These are phyloP conservation scores for Psilocybe sp. DNA, from an alignment of 768 basidiomycete genomes.

Conservation along the genomic window DNA sequence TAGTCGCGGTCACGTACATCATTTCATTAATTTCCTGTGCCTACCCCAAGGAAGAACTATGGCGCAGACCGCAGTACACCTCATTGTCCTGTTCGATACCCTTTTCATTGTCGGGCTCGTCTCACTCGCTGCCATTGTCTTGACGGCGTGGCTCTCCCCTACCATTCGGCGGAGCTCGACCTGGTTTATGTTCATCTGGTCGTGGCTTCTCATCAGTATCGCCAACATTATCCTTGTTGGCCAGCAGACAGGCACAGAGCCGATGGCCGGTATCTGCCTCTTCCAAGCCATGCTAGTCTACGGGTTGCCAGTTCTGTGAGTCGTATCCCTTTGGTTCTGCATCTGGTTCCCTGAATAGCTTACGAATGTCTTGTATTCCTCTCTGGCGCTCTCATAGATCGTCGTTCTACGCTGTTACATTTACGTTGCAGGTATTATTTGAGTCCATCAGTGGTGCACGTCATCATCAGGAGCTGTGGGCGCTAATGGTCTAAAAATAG, in stretches of 20 bases:
- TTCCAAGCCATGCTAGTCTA: conserved; percentile 13
- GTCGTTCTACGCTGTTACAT: conserved; percentile 5
- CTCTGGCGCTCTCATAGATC: conserved; percentile 2
- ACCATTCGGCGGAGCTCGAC: conserved; percentile 6
- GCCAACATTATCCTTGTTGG: conserved; percentile 9
- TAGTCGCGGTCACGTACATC: no score
- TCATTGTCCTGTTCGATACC: conserved; percentile 10
- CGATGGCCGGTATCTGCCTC: conserved; percentile 6
- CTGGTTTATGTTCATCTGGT: conserved; percentile 10
- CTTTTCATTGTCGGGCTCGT: conserved; percentile 11
- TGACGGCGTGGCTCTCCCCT: conserved; percentile 9
- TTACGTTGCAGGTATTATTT: background rate
- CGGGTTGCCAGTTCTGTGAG: conserved; percentile 12
- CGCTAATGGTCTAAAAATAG: no score
- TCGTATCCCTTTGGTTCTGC: no score
- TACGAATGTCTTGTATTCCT: background rate
- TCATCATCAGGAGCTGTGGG: background rate
- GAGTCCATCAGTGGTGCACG: background rate
- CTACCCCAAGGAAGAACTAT: conserved; percentile 7
- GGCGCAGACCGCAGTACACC: background rate
- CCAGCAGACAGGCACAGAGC: conserved; percentile 7
- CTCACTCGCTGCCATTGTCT: conserved; percentile 6
- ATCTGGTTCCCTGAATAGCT: background rate
- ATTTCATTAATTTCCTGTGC: no score
- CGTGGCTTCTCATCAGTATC: conserved; percentile 8